Percentiles rank a stretch among this genome's conserved stretches.
These are phyloP conservation scores for Lasiosphaeriaceae sp. DNA, from an alignment of 495 filamentous ascomycete genomes.

Conservation along the genomic window DNA sequence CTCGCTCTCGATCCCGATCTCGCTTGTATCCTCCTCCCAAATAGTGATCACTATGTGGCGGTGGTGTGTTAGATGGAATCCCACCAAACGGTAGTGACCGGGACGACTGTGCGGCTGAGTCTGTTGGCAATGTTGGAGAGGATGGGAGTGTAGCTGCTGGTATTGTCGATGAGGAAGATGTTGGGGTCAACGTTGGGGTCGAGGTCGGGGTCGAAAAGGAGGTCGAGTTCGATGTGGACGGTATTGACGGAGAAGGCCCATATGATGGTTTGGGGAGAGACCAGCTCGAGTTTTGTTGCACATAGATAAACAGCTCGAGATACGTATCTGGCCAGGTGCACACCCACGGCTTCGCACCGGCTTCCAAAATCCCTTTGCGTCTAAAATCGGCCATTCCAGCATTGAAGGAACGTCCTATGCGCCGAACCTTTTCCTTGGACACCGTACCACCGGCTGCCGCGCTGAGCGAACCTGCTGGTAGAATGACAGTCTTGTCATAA, in stretches of 20 bases:
- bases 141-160: too few relatives aligned
- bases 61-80: too few relatives aligned
- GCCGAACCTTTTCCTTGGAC: conserved; percentile 8
- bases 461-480: conserved; percentile 53
- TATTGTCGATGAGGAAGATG: conserved; percentile 1
- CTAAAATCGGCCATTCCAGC: conserved; percentile 30
- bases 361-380: conserved; percentile 48
- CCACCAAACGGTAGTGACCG: too few relatives aligned
- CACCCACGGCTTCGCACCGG: conserved; percentile 74
- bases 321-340: conserved; percentile 84
- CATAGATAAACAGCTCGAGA: conserved; percentile 79
- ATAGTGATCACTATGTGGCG: too few relatives aligned
- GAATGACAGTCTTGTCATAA: conserved; percentile 81
- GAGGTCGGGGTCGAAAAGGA: not conserved
- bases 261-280: conserved; percentile 10
- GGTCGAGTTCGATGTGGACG: not conserved
- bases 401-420: not conserved
- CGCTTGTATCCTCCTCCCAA: too few relatives aligned
- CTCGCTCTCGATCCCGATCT: not conserved
- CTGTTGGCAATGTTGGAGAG: too few relatives aligned
- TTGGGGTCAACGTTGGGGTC: not conserved
- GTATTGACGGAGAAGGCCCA: not conserved
- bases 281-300: conserved; percentile 52
- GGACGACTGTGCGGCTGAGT: too few relatives aligned
- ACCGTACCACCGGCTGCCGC: conserved; percentile 7